Conservation (phyloP, 306 rosid species). For the peach (Prunus persica) region Prunus_persica_NCBIv2 NC_034009.1:30130501-30131000, state of each 20-base stretch:
- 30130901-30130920: background rate
- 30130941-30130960: background rate
- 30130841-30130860: background rate
- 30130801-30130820: constrained; percentile 9
- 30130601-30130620: constrained; percentile 17
- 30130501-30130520: constrained; percentile 53
- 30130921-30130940: constrained; percentile 2
- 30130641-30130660: background rate
- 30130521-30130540: constrained; percentile 45
- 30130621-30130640: too few species aligned
- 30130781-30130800: background rate
- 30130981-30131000: too few species aligned
- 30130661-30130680: constrained; percentile 15
- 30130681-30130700: constrained; percentile 11
- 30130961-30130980: background rate
- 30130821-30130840: constrained; percentile 5
- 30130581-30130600: constrained; percentile 10
- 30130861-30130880: constrained; percentile 23
- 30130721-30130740: background rate
- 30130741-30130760: background rate
- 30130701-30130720: constrained; percentile 18
- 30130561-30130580: background rate
- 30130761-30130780: background rate
- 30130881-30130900: constrained; percentile 18
- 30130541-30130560: constrained; percentile 36